Conservation (phyloP, 345 rosid species). For the Schrenkiella parvula region DNA sequence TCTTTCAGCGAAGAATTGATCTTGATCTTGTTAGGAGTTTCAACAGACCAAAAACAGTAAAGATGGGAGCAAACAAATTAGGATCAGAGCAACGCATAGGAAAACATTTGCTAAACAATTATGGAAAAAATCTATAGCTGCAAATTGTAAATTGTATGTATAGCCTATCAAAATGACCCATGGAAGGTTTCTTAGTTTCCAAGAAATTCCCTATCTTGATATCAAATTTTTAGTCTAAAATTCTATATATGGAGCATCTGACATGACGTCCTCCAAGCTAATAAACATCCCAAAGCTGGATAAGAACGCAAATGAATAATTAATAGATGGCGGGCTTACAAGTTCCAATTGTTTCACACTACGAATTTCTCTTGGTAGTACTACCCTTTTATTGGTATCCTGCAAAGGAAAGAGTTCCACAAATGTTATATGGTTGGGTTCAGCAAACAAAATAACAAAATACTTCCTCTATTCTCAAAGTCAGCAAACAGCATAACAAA, state of each 20-base stretch:
- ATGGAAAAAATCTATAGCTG: background rate
- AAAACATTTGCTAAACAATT: background rate
- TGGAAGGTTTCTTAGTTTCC: background rate
- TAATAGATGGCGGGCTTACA: conserved; percentile 43
- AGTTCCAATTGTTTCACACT: conserved; percentile 77
- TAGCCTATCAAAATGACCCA: conserved; percentile 13
- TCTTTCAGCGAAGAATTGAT: background rate
- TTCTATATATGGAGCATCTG: background rate
- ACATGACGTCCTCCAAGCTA: conserved; percentile 11
- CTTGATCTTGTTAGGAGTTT: conserved; percentile 1
- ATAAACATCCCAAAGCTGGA: conserved; percentile 5
- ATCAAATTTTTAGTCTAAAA: background rate
- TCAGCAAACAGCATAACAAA: conserved; percentile 15
- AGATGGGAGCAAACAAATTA: background rate
- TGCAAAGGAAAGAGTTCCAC: conserved; percentile 34
- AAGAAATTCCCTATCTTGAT: background rate
- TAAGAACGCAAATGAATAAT: conserved; percentile 6
- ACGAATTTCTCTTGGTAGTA: conserved; percentile 86
- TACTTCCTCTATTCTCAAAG: too few species aligned
- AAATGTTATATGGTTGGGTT: conserved; percentile 1
- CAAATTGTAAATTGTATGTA: background rate
- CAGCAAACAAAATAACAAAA: too few species aligned
- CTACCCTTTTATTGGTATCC: conserved; percentile 67
- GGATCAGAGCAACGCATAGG: background rate
- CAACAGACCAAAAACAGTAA: conserved; percentile 10